A percentile compares a stretch with the other conserved stretches of the same genome.
phyloP scores from a whole-genome alignment of 2,329 filamentous ascomycete species.

The Sporothrix mexicana region DNA sequence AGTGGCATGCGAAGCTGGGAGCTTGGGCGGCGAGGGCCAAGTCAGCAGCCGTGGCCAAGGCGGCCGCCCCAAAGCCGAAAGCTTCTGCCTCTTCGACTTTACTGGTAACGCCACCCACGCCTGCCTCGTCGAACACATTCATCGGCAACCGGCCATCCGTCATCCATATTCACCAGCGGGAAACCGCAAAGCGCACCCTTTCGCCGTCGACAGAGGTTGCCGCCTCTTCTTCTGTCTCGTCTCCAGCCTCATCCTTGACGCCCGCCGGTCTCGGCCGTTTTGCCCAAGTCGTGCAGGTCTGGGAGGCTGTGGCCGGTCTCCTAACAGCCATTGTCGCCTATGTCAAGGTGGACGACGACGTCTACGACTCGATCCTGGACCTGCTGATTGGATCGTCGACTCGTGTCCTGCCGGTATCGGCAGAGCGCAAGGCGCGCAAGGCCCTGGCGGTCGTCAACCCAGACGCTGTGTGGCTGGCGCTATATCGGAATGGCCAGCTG shows the following conservation, averaged over 20 bases:
- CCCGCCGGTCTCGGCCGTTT: slow-evolving; percentile 58
- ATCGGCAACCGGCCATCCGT: slow-evolving; percentile 28
- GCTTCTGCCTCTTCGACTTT: not conserved
- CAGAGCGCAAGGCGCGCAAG: slow-evolving; percentile 55
- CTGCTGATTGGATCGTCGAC: slow-evolving; percentile 61
- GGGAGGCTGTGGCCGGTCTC: slow-evolving; percentile 66
- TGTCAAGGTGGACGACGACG: slow-evolving; percentile 68
- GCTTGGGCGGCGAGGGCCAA: slow-evolving; percentile 56
- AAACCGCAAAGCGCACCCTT: no score
- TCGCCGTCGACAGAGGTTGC: not conserved
- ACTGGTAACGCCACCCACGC: not conserved
- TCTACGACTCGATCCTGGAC: slow-evolving; percentile 73
- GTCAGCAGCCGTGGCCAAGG: slow-evolving; percentile 44
- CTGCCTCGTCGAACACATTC: not conserved
- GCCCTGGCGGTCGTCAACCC: slow-evolving; percentile 69
- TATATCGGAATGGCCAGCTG: slow-evolving; percentile 48
- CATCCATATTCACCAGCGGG: not conserved
- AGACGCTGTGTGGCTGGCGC: slow-evolving; percentile 77
- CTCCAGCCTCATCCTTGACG: slow-evolving; percentile 28
- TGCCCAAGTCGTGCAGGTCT: slow-evolving; percentile 66
- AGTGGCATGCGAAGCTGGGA: slow-evolving; percentile 65
- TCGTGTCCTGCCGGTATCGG: slow-evolving; percentile 45
- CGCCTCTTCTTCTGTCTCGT: not conserved
- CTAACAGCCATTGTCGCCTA: slow-evolving; percentile 65
- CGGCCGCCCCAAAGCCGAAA: slow-evolving; percentile 29